Percentiles rank a stretch among this genome's conserved stretches.
phyloP scores from a whole-genome alignment of 306 rosid genomes.

The Inga leiocalycina region DNA sequence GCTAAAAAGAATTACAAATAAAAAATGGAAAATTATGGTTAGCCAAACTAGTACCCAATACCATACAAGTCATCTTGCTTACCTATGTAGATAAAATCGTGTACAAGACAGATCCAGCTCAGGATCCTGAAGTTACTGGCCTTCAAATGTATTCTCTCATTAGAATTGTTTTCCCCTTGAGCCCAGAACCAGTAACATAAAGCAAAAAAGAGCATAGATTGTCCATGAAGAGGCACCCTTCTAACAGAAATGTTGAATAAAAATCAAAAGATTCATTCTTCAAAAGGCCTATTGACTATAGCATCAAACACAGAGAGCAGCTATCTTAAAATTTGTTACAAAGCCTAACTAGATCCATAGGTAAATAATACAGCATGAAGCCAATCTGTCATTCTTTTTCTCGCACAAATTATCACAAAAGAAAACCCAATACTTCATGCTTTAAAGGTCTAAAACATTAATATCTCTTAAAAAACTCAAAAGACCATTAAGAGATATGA shows the following conservation, averaged over 20 bases:
- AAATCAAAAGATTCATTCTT: background rate
- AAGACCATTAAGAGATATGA: background rate
- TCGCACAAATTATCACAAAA: background rate
- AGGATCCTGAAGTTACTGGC: background rate
- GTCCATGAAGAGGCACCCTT: constrained; percentile 15
- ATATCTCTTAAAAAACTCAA: background rate
- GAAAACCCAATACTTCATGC: constrained; percentile 20
- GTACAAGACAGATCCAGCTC: constrained; percentile 19
- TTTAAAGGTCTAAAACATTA: constrained; percentile 4
- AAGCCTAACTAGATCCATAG: constrained; percentile 5
- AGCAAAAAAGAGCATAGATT: background rate
- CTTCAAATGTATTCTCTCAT: background rate
- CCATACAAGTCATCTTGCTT: background rate
- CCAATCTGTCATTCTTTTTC: constrained; percentile 3
- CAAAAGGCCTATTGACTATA: constrained; percentile 16
- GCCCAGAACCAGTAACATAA: background rate
- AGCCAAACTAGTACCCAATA: constrained; percentile 4
- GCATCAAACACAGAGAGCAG: constrained; percentile 1
- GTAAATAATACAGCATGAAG: background rate
- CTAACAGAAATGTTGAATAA: background rate
- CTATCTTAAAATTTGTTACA: constrained; percentile 9
- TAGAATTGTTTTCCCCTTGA: background rate
- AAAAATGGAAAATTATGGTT: background rate
- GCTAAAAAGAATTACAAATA: background rate
- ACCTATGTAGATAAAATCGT: background rate